Percentiles rank a stretch among this genome's conserved stretches.
These are phyloP conservation scores for Penicillium paneum DNA, from an alignment of 2,329 filamentous ascomycete genomes.

Conservation along the genomic window DNA sequence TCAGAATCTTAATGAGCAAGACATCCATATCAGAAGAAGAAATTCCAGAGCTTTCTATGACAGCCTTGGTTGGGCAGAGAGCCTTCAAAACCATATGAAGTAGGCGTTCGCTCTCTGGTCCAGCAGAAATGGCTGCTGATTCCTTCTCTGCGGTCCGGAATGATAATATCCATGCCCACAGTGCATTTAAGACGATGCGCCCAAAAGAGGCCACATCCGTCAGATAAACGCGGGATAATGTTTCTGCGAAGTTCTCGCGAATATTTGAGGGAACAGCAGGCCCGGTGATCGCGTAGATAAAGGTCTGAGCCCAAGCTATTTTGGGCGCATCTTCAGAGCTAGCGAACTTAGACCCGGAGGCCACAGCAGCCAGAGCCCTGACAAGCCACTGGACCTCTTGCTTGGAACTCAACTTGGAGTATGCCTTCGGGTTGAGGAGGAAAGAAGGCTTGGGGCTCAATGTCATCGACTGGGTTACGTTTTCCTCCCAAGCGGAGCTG, in stretches of 20 bases:
- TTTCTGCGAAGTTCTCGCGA: constrained; percentile 60
- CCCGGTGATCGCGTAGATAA: constrained; percentile 74
- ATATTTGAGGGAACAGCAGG: constrained; percentile 58
- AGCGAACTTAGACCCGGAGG: constrained; percentile 53
- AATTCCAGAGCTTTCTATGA: constrained; percentile 24
- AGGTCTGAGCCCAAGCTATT: constrained; percentile 75
- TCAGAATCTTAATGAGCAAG: constrained; percentile 73
- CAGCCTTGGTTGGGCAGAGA: constrained; percentile 37
- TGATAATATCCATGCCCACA: constrained; percentile 76
- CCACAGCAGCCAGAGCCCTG: constrained; percentile 64
- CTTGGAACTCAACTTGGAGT: constrained; percentile 69
- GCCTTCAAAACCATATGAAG: constrained; percentile 57
- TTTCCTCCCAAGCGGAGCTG: constrained; percentile 47
- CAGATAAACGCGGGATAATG: constrained; percentile 64
- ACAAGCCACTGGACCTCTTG: constrained; percentile 78
- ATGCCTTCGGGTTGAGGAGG: constrained; percentile 78
- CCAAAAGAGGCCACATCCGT: constrained; percentile 58
- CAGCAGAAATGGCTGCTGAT: constrained; percentile 63
- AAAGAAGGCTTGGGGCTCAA: constrained; percentile 82
- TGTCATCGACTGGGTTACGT: constrained; percentile 64
- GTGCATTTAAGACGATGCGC: constrained; percentile 62
- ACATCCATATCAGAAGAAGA: constrained; percentile 56
- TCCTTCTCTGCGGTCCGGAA: constrained; percentile 74
- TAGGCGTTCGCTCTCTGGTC: constrained; percentile 58
- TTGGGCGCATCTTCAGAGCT: constrained; percentile 49